These are phyloP conservation scores for Pseudogymnoascus sp. DNA, from an alignment of 2,329 filamentous ascomycete species.

Conservation along the genomic window DNA sequence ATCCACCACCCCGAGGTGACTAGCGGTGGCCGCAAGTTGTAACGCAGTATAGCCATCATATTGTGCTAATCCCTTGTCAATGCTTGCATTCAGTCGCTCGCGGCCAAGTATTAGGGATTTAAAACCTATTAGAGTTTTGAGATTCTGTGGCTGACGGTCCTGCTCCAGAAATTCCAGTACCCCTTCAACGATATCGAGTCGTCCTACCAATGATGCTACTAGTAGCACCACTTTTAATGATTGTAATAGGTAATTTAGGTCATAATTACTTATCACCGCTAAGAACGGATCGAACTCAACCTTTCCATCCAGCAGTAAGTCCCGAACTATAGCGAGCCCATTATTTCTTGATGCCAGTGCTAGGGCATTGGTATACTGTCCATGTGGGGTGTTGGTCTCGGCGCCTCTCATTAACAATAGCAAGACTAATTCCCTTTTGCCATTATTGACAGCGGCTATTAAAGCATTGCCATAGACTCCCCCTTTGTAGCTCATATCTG, in stretches of 20 bases:
- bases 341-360: slow-evolving; percentile 7
- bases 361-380: slow-evolving; percentile 1
- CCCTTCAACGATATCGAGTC: not conserved
- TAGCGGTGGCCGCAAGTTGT: slow-evolving; percentile 30
- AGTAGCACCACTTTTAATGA: not conserved
- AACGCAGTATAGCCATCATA: slow-evolving; percentile 30
- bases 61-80: not conserved
- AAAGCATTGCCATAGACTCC: not conserved
- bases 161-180: no score
- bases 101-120: no score
- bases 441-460: not conserved
- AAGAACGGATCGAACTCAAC: not conserved
- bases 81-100: not conserved
- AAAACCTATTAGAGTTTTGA: no score
- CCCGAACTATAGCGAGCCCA: slow-evolving; percentile 27
- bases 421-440: slow-evolving; percentile 28
- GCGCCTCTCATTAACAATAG: slow-evolving; percentile 16
- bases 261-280: not conserved
- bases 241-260: no score
- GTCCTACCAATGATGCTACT: not conserved
- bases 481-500: no score
- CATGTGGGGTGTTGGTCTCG: slow-evolving; percentile 11
- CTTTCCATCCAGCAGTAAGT: slow-evolving; percentile 11
- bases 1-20: slow-evolving; percentile 16
- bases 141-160: no score